Conservation (phyloP, 2,329 filamentous ascomycete genomes). For the Cladosporium sp. region DNA sequence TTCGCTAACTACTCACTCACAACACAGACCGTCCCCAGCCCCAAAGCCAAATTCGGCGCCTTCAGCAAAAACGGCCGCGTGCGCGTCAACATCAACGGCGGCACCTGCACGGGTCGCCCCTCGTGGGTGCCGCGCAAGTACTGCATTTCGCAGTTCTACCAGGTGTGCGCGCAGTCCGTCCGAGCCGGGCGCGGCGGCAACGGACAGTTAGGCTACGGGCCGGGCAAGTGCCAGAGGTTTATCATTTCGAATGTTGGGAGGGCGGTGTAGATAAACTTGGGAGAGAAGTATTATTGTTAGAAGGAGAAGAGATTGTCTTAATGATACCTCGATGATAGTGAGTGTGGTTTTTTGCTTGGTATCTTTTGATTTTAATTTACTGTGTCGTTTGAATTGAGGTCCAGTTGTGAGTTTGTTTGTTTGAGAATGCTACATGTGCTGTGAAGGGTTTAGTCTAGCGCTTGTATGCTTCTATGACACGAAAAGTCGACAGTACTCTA, state of each 20-base stretch:
- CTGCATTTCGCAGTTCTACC: not conserved
- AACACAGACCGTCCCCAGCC: not conserved
- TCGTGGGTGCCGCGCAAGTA: not conserved
- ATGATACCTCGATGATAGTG: too few relatives aligned
- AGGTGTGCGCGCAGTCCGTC: not conserved
- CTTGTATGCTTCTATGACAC: not conserved
- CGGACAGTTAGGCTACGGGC: not conserved
- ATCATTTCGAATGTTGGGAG: not conserved
- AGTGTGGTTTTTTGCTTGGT: too few relatives aligned
- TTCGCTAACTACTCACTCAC: not conserved
- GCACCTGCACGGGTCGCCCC: not conserved
- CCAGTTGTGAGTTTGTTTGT: not conserved
- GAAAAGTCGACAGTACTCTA: not conserved
- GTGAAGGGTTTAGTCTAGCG: not conserved
- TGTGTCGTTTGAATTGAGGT: too few relatives aligned
- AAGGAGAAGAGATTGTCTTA: too few relatives aligned
- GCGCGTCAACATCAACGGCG: not conserved
- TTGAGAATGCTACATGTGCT: not conserved
- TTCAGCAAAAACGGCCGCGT: not conserved
- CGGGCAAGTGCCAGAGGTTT: not conserved
- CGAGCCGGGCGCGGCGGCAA: not conserved
- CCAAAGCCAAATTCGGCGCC: not conserved
- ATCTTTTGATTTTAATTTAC: too few relatives aligned
- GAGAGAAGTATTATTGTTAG: too few relatives aligned
- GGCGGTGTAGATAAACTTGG: not conserved